These are phyloP conservation scores for Trichothecium roseum DNA, from an alignment of 2,329 filamentous ascomycete genomes.

Conservation along the genomic window DNA sequence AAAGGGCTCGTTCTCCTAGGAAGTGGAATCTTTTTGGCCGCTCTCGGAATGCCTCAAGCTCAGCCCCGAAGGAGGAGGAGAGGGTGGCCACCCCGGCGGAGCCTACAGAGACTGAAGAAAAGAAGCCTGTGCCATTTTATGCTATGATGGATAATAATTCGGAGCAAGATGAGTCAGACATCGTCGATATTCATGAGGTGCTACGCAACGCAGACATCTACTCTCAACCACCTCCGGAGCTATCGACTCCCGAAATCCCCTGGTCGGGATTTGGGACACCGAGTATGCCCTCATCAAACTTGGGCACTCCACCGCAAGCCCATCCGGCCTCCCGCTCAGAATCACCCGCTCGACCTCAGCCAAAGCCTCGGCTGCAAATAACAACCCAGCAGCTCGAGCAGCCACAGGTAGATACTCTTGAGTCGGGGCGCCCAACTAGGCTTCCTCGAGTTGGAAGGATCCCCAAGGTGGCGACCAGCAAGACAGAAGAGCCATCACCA, in stretches of 20 bases:
- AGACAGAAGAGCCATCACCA: constrained; percentile 55
- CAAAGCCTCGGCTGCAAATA: neutral
- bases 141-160: constrained; percentile 50
- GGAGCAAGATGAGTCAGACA: constrained; percentile 39
- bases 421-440: constrained; percentile 35
- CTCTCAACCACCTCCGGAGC: constrained; percentile 8
- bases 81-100: constrained; percentile 30
- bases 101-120: constrained; percentile 35
- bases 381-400: neutral
- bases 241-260: constrained; percentile 1
- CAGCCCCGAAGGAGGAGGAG: constrained; percentile 25
- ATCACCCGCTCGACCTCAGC: neutral
- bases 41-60: constrained; percentile 30
- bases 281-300: neutral
- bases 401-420: neutral
- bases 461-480: constrained; percentile 65
- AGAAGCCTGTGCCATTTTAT: constrained; percentile 48
- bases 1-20: constrained; percentile 42
- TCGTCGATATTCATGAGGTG: constrained; percentile 29
- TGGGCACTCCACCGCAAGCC: neutral
- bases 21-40: constrained; percentile 56
- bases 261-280: neutral
- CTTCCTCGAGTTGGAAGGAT: constrained; percentile 78
- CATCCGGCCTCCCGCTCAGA: neutral
- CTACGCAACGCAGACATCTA: constrained; percentile 38